Conservation (phyloP, 1,139 yeast genomes). For the Scheffersomyces stambukii region DNA sequence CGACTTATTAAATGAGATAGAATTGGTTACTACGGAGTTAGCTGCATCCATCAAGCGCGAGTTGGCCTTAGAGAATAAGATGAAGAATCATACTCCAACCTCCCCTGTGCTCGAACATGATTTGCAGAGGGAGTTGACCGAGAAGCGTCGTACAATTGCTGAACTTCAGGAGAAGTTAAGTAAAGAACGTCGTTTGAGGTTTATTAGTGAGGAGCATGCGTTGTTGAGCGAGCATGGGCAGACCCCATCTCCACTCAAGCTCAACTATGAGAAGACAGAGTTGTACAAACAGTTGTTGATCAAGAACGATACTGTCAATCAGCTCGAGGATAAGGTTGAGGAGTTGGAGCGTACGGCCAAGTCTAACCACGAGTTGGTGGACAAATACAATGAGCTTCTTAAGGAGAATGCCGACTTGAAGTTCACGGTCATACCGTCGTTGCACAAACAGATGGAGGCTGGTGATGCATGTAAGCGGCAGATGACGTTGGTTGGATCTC, state of each 20-base stretch:
- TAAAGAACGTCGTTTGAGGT: constrained; percentile 61
- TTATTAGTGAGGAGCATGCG: constrained; percentile 68
- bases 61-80: constrained; percentile 47
- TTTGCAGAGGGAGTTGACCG: constrained; percentile 27
- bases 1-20: constrained; percentile 57
- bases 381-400: constrained; percentile 35
- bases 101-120: constrained; percentile 2
- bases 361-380: constrained; percentile 22
- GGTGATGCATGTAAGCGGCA: constrained; percentile 6
- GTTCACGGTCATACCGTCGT: constrained; percentile 35
- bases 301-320: constrained; percentile 45
- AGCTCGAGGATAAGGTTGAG: constrained; percentile 37
- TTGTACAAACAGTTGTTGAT: constrained; percentile 42
- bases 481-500: constrained; percentile 14
- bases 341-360: constrained; percentile 22
- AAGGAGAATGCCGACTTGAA: constrained; percentile 43
- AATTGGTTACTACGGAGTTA: constrained; percentile 64
- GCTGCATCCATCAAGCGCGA: constrained; percentile 71
- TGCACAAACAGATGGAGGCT: constrained; percentile 23
- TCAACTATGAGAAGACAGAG: constrained; percentile 55
- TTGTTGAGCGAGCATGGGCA: constrained; percentile 52
- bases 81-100: constrained; percentile 27
- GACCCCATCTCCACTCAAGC: constrained; percentile 50
- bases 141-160: constrained; percentile 44
- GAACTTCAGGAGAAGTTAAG: constrained; percentile 55